These are phyloP conservation scores for Populus hybrid DNA, from an alignment of 441 rosid genomes.

Conservation along the genomic window DNA sequence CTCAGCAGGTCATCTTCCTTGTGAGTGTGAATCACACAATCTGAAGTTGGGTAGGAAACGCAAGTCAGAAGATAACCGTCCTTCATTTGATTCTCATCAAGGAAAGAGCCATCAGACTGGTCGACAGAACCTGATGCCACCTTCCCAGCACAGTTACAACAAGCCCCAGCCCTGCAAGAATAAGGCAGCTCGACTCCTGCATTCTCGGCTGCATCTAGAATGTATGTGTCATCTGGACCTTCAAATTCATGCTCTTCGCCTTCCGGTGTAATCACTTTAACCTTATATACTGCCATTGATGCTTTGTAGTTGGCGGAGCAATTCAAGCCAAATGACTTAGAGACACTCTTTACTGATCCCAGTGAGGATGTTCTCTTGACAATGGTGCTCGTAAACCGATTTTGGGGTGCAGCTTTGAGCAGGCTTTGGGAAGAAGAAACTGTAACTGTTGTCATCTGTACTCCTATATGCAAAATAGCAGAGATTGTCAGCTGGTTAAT, in stretches of 20 bases:
- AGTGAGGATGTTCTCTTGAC: too few species aligned
- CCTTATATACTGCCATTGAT: slow-evolving; percentile 64
- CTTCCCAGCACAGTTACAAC: slow-evolving; percentile 37
- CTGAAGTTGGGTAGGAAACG: slow-evolving; percentile 65
- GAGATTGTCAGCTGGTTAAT: too few species aligned
- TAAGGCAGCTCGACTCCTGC: slow-evolving; percentile 84
- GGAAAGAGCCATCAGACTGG: slow-evolving; percentile 67
- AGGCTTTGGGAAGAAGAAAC: too few species aligned
- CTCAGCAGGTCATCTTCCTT: slow-evolving; percentile 60
- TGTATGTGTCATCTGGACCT: slow-evolving; percentile 57
- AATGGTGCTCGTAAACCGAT: too few species aligned
- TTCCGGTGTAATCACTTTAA: slow-evolving; percentile 69
- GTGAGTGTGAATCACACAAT: slow-evolving; percentile 84
- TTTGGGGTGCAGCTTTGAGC: too few species aligned
- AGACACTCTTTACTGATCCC: too few species aligned
- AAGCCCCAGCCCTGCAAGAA: slow-evolving; percentile 81
- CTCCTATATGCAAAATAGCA: too few species aligned
- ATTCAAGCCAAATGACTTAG: too few species aligned
- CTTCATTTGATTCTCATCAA: slow-evolving; percentile 42
- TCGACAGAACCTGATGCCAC: slow-evolving; percentile 35
- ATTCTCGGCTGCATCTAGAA: slow-evolving; percentile 77
- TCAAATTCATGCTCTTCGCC: slow-evolving; percentile 61
- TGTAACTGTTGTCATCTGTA: too few species aligned
- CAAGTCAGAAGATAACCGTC: slow-evolving; percentile 74
- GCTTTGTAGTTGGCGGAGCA: too few species aligned